Conservation (phyloP, 2,329 filamentous ascomycete species). For the Penicillium sp. region DNA sequence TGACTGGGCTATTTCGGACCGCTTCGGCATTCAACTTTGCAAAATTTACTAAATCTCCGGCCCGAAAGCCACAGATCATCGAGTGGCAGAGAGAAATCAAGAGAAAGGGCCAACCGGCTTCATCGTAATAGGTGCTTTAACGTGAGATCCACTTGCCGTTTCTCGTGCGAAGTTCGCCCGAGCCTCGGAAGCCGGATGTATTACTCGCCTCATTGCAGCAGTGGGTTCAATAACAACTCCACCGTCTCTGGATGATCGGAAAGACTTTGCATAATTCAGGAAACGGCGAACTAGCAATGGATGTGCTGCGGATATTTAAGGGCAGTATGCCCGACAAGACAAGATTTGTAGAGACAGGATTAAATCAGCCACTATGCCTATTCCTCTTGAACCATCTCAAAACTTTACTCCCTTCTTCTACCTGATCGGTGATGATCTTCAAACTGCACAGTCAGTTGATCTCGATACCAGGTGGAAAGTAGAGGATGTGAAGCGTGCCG, state of each 20-base stretch:
- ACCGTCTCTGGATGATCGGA: background rate
- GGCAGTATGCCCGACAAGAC: background rate
- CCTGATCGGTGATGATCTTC: background rate
- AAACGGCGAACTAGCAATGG: background rate
- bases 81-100: background rate
- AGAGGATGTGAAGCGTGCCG: background rate
- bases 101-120: background rate
- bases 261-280: background rate
- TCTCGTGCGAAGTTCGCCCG: background rate
- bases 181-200: background rate
- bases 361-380: background rate
- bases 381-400: background rate
- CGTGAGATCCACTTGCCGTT: background rate
- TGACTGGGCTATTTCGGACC: background rate
- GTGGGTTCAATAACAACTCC: background rate
- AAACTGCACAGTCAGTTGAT: background rate
- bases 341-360: background rate
- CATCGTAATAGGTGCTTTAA: background rate
- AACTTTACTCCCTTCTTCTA: background rate
- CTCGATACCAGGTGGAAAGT: background rate
- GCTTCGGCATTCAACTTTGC: background rate
- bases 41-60: background rate
- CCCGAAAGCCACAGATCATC: background rate
- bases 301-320: background rate
- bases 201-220: background rate